Base-by-base conservation (phyloP, 441 rosid genomes). In the California macrophylla region DNA sequence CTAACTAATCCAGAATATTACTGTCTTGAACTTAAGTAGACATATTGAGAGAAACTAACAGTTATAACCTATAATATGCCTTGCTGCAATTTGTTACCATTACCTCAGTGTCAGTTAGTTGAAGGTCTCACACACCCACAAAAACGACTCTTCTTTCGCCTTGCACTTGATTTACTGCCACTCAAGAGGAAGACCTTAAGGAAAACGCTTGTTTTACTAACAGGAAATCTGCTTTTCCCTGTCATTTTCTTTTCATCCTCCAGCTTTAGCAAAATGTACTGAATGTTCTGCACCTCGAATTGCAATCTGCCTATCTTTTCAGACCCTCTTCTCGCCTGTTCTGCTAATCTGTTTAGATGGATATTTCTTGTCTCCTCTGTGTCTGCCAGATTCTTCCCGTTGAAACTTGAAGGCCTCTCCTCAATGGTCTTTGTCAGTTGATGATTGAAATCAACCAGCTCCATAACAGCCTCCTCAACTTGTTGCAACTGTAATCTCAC, bases 291-390 rank as follows among this genome's bases (percentile, higher is more conserved):
- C 78, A 94, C 81, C 76, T 92, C 94, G 29, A 85, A 83, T 78
- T 85, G 88, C 83, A 91, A 56, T 71, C 81, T 73, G 63, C 89
- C 90, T 0, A 94, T 86, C 88, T 84, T 90, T 82, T 91, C 96
- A 0, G 90, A 89, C 77, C 80, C 85, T 70, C 75, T 77, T 71
- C 24, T 72, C 8, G 96, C 88, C 74, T 76, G 82, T 66, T 91
- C 97, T 3, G 78, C 81, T 70, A 85, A 81, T 47, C 78, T 84
- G 30, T 79, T 87, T 67, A 79, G 76, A 65, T 72, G 62, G 45
- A 77, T 73, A 38, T 67, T 75, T 79, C 81, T 78, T 1, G 74
- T 69, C 45, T 81, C 88, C 63, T 82, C 83, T 5, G 65, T 16
- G 24, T 70, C 81, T 5, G 32, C 29, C 1, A 78, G 67, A 54